phyloP scores from a whole-genome alignment of 1,284 basidiomycete species.

The Phellopilus nigrolimitatus region DNA sequence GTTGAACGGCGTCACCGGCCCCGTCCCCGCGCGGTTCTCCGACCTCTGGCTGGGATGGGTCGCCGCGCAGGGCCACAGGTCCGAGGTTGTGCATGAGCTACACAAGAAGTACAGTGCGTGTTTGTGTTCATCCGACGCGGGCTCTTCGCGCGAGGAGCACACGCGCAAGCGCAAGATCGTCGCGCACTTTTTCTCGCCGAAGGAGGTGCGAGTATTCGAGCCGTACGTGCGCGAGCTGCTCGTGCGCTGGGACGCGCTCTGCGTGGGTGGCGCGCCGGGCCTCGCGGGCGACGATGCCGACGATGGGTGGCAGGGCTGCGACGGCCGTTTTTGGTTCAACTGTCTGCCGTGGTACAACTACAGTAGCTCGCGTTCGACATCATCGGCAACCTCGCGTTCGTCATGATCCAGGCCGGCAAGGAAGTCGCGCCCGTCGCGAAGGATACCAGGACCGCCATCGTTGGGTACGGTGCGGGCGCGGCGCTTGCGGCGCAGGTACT shows the following conservation, averaged over 20 bases:
- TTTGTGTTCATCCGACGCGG: too few relatives aligned
- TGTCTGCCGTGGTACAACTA: slow-evolving; percentile 72
- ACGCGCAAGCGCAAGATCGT: slow-evolving; percentile 88
- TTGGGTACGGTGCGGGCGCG: slow-evolving; percentile 42
- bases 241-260: slow-evolving; percentile 77
- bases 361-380: slow-evolving; percentile 89
- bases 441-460: slow-evolving; percentile 46
- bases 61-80: slow-evolving; percentile 67
- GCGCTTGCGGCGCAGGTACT: slow-evolving; percentile 77
- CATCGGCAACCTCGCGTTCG: slow-evolving; percentile 70
- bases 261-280: slow-evolving; percentile 48
- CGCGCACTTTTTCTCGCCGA: slow-evolving; percentile 82
- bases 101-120: slow-evolving; percentile 70
- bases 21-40: slow-evolving; percentile 69
- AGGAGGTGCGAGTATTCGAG: slow-evolving; percentile 78
- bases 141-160: slow-evolving; percentile 74
- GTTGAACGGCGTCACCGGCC: slow-evolving; percentile 56
- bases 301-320: slow-evolving; percentile 56
- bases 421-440: slow-evolving; percentile 66
- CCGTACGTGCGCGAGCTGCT: slow-evolving; percentile 67
- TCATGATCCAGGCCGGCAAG: slow-evolving; percentile 75
- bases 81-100: slow-evolving; percentile 68
- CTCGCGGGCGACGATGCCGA: slow-evolving; percentile 57
- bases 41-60: slow-evolving; percentile 74
- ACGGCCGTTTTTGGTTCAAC: slow-evolving; percentile 68